Conservation (phyloP, 106 monocot species). For the Dioscorea zingiberensis region DNA sequence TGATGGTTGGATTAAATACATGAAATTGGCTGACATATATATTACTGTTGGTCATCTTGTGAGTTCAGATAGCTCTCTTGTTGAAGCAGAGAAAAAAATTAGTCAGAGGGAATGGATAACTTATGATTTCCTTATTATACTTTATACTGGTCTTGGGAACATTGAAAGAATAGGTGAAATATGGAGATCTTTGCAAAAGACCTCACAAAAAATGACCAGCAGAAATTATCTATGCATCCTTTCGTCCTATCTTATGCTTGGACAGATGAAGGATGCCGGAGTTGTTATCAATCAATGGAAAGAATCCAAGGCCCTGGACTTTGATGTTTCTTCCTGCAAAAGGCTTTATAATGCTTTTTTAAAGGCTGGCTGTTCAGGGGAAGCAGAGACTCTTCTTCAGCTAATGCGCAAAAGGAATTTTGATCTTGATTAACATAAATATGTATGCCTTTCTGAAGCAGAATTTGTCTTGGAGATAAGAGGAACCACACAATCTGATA, state of each 20-base stretch:
- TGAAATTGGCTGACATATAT: slow-evolving; percentile 57
- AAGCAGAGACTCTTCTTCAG: slow-evolving; percentile 40
- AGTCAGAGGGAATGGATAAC: slow-evolving; percentile 70
- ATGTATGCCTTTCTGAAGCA: too few species aligned
- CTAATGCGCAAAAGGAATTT: slow-evolving; percentile 48
- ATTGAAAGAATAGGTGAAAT: slow-evolving; percentile 62
- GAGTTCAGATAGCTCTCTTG: slow-evolving; percentile 30
- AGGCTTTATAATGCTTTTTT: slow-evolving; percentile 57
- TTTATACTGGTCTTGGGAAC: slow-evolving; percentile 67
- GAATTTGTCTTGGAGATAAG: too few species aligned
- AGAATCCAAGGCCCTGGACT: slow-evolving; percentile 43
- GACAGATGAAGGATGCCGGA: slow-evolving; percentile 65
- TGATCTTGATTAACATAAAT: slow-evolving; percentile 2
- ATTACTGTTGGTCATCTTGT: slow-evolving; percentile 35
- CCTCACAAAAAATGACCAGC: slow-evolving; percentile 63
- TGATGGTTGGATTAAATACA: slow-evolving; percentile 47
- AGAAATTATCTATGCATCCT: slow-evolving; percentile 70
- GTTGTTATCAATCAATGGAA: slow-evolving; percentile 78
- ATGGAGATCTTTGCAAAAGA: slow-evolving; percentile 73
- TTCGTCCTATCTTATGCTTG: slow-evolving; percentile 58
- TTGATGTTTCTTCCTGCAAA: slow-evolving; percentile 44
- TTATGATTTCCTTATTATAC: slow-evolving; percentile 82
- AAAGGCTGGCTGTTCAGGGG: slow-evolving; percentile 28
- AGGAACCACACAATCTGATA: too few species aligned
- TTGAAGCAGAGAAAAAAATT: slow-evolving; percentile 47